Evolutionary conservation across 441 rosid species (phyloP).

Genomic region (Gossypium davidsonii): DNA sequence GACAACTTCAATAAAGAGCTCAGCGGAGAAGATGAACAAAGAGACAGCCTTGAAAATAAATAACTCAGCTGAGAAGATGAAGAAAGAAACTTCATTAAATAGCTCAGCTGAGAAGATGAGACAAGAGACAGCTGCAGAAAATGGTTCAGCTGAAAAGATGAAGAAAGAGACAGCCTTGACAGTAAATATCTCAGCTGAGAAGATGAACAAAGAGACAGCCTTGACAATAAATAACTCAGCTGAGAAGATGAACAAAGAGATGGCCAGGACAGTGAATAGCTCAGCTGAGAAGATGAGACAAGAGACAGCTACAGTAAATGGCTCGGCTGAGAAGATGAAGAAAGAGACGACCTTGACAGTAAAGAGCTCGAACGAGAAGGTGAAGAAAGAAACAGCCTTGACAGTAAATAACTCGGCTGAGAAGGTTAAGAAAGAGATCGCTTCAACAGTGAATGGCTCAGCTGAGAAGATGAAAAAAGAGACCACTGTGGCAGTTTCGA

Average conservation of each 20-base stretch:
- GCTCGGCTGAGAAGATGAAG: background rate
- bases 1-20: slow-evolving; percentile 10
- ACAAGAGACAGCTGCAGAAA: slow-evolving; percentile 24
- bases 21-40: slow-evolving; percentile 27
- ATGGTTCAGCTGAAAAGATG: slow-evolving; percentile 21
- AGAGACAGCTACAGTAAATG: background rate
- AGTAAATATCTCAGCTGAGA: slow-evolving; percentile 21
- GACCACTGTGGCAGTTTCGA: slow-evolving; percentile 18
- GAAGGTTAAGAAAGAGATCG: background rate
- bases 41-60: slow-evolving; percentile 20
- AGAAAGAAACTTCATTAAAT: slow-evolving; percentile 27
- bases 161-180: slow-evolving; percentile 29
- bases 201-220: slow-evolving; percentile 21
- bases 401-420: background rate
- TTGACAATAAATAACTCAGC: background rate
- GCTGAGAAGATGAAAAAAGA: slow-evolving; percentile 6
- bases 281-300: background rate
- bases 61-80: slow-evolving; percentile 21
- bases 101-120: slow-evolving; percentile 25
- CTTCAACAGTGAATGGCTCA: background rate
- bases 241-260: background rate
- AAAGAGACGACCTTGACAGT: background rate
- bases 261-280: background rate
- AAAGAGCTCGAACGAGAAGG: background rate
- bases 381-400: background rate